phyloP scores from a whole-genome alignment of 805 yeast genomes.

The Candida tammaniensis region DNA sequence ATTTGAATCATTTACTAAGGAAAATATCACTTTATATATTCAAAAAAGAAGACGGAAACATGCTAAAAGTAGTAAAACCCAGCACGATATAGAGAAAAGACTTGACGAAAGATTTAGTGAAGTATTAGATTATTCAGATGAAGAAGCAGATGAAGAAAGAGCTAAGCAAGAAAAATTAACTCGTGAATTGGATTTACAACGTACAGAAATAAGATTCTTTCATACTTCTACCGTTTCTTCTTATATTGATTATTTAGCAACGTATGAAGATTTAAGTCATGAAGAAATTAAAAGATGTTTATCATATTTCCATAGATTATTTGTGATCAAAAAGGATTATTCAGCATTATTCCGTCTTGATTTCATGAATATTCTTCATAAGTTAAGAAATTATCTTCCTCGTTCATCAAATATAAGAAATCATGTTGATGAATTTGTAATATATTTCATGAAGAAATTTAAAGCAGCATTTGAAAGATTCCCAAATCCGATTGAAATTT shows the following conservation, averaged over 20 bases:
- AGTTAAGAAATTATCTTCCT: conserved; percentile 47
- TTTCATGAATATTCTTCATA: conserved; percentile 60
- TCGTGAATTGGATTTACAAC: conserved; percentile 44
- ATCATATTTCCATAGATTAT: conserved; percentile 67
- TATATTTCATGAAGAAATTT: conserved; percentile 62
- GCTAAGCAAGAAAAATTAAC: conserved; percentile 40
- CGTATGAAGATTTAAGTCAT: conserved; percentile 60
- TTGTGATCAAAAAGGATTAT: conserved; percentile 56
- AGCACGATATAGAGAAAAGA: conserved; percentile 20
- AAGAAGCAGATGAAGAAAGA: conserved; percentile 30
- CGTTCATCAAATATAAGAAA: conserved; percentile 44
- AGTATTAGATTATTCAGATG: conserved; percentile 33
- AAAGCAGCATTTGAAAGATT: conserved; percentile 43
- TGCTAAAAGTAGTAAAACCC: conserved; percentile 19
- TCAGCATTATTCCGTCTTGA: conserved; percentile 67
- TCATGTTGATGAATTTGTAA: conserved; percentile 64
- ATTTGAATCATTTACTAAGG: conserved; percentile 62
- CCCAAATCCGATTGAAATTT: conserved; percentile 62
- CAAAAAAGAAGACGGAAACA: conserved; percentile 40
- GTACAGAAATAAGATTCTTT: conserved; percentile 45
- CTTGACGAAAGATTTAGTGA: conserved; percentile 14
- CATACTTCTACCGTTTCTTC: conserved; percentile 62
- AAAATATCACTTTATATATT: conserved; percentile 50
- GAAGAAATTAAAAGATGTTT: conserved; percentile 61
- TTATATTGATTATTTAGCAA: conserved; percentile 58